Percentiles rank a stretch among this genome's conserved stretches.
Conservation (phyloP, 192 early-diverging fungal genomes). For the Linnemannia elongata region DNA sequence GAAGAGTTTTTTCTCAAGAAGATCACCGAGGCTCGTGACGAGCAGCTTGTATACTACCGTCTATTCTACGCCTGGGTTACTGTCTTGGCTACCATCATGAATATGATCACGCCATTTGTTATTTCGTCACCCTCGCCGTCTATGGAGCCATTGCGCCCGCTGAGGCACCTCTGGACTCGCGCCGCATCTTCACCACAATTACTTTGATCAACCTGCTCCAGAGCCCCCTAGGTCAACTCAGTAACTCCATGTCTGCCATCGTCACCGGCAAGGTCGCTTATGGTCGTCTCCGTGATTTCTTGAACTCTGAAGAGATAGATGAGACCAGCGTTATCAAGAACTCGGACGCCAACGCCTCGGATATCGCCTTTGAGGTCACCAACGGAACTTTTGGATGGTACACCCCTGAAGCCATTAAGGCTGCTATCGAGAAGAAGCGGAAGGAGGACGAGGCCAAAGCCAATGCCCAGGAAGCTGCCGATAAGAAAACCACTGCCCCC, state of each 20-base stretch:
- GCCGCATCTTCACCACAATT: slow-evolving; percentile 79
- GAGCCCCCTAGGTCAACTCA: slow-evolving; percentile 77
- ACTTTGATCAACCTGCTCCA: slow-evolving; percentile 84
- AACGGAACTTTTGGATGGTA: slow-evolving; percentile 53
- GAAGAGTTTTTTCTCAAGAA: slow-evolving; percentile 61
- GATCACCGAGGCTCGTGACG: slow-evolving; percentile 40
- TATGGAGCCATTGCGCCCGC: slow-evolving; percentile 37
- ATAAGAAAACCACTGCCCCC: neutral
- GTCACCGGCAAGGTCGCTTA: slow-evolving; percentile 79
- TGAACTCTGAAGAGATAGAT: slow-evolving; percentile 82
- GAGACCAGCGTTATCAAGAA: slow-evolving; percentile 65
- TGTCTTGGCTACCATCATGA: slow-evolving; percentile 8
- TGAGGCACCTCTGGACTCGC: slow-evolving; percentile 62
- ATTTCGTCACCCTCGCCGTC: slow-evolving; percentile 53
- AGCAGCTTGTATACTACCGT: slow-evolving; percentile 51
- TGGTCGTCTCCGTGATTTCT: slow-evolving; percentile 73
- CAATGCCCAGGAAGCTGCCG: neutral
- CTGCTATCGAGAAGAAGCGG: slow-evolving; percentile 16
- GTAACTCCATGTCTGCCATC: slow-evolving; percentile 69
- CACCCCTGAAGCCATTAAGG: slow-evolving; percentile 38
- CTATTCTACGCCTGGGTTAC: slow-evolving; percentile 27
- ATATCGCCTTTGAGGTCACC: slow-evolving; percentile 31
- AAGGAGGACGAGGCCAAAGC: slow-evolving; percentile 11
- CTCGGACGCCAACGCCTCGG: neutral
- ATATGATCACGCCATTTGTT: slow-evolving; percentile 52